phyloP scores from a whole-genome alignment of 148 eudicot genomes.

The Nepenthes mirabilis region DNA sequence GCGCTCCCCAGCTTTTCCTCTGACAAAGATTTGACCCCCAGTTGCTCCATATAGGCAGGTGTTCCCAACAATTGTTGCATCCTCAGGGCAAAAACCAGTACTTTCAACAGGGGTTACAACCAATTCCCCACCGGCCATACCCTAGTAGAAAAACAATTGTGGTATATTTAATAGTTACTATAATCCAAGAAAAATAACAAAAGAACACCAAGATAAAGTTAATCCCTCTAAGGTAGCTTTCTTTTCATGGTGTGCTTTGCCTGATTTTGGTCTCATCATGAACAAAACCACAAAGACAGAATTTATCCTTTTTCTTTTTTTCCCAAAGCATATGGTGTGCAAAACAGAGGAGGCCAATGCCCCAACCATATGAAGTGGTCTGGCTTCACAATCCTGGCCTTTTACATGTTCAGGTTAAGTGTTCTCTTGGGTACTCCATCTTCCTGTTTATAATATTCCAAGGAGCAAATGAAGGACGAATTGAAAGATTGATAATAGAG shows the following conservation, averaged over 20 bases:
- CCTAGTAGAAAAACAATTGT: constrained; percentile 19
- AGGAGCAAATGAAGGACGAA: too few relatives aligned
- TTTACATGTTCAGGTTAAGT: too few relatives aligned
- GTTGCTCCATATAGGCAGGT: constrained; percentile 96
- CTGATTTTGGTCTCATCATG: too few relatives aligned
- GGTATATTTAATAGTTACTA: not conserved
- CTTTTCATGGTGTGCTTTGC: not conserved
- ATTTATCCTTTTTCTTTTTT: too few relatives aligned
- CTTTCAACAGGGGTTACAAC: constrained; percentile 78
- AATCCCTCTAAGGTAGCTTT: not conserved
- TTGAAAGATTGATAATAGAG: too few relatives aligned
- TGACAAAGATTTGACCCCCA: constrained; percentile 81
- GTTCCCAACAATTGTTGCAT: constrained; percentile 92
- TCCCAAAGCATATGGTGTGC: too few relatives aligned
- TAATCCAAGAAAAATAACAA: not conserved
- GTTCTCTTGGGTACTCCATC: too few relatives aligned
- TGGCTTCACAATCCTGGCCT: too few relatives aligned
- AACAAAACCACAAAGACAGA: too few relatives aligned
- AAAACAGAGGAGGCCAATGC: too few relatives aligned
- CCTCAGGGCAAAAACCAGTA: constrained; percentile 85
- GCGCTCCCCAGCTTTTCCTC: constrained; percentile 99
- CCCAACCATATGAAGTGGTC: too few relatives aligned
- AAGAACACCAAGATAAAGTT: not conserved
- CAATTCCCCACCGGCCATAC: constrained; percentile 99
- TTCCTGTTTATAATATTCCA: too few relatives aligned